Evolutionary conservation across 257 asterid genomes (phyloP), one percentile per base, ranked within the genome.

Genomic region (Rhazya stricta): DNA sequence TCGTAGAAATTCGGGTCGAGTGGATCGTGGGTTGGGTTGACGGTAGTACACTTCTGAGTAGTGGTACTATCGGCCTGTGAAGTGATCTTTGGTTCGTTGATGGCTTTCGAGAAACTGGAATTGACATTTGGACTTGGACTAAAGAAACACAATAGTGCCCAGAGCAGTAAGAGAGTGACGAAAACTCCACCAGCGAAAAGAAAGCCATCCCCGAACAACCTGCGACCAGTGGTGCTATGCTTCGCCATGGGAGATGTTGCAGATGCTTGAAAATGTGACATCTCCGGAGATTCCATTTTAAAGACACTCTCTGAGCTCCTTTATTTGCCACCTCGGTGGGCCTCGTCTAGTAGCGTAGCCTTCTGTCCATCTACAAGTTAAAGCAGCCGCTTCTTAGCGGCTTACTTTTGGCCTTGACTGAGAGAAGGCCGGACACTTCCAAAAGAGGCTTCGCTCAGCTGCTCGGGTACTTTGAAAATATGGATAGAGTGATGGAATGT

Each of bases 1-100:
- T 95, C 99, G 85, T 92, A 95, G 82, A 88, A 95, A 29, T 72
- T 92, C 29, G 13, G 72, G 62, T 83, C 94, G 16, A 91, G 86
- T 1, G 96, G 91, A 79, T 92, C 97, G 68, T 79, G 75, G 6
- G 16, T 9, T 32, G 79, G 70, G 76, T 84, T 27, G 8, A 77
- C 23, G 0, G 29, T 78, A 50, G 51, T 21, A 56, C 21, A 29
- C 16, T 21, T 5, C 10, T 75, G 51, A 43, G 78, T 39, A 13
- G n/a, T 60, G 1, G 18, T 54, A 1, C n/a, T 62, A 51, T 72
- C 62, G 45, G 37, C 65, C 13, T 62, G 79, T 0, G 77, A 19
- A 65, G 69, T 5, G 53, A 81, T 58, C 11, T 62, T 77, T 9
- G 74, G 65, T n/a, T 58, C 78, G 53, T 84, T 19, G 73, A 23